A percentile compares a stretch with the other conserved stretches of the same genome.
These are phyloP conservation scores for Pharus latifolius DNA, from an alignment of 176 grass and related monocot species.

Conservation along the genomic window DNA sequence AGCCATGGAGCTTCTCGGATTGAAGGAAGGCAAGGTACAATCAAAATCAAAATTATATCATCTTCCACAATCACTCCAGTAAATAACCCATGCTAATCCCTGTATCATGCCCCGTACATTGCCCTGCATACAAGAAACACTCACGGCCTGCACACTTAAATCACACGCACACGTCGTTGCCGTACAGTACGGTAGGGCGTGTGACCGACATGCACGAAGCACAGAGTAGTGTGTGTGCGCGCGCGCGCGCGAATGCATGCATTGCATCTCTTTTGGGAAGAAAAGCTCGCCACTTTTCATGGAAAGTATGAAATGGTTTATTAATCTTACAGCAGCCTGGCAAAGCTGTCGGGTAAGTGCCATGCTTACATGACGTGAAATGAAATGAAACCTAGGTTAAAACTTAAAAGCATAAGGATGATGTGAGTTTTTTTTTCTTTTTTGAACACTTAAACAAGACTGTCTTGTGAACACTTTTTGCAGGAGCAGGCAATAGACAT, in stretches of 20 bases:
- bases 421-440: too few relatives aligned
- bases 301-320: too few relatives aligned
- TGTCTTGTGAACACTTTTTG: too few relatives aligned
- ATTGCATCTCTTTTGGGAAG: slow-evolving; percentile 11
- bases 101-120: too few relatives aligned
- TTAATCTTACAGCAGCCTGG: slow-evolving; percentile 10
- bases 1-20: slow-evolving; percentile 84
- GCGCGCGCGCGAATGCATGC: not conserved
- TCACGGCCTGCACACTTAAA: too few relatives aligned
- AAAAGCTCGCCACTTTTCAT: slow-evolving; percentile 40
- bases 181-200: not conserved
- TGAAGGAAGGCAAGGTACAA: slow-evolving; percentile 49
- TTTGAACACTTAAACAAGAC: too few relatives aligned
- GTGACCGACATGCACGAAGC: too few relatives aligned
- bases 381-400: not conserved
- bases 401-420: not conserved
- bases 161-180: not conserved
- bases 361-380: not conserved
- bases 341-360: not conserved
- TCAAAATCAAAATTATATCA: not conserved
- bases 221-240: too few relatives aligned
- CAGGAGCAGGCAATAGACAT: slow-evolving; percentile 88
- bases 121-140: too few relatives aligned
- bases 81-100: too few relatives aligned
- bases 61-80: too few relatives aligned